phyloP scores from a whole-genome alignment of 768 basidiomycete genomes.

The Udeniomyces megalosporus region DNA sequence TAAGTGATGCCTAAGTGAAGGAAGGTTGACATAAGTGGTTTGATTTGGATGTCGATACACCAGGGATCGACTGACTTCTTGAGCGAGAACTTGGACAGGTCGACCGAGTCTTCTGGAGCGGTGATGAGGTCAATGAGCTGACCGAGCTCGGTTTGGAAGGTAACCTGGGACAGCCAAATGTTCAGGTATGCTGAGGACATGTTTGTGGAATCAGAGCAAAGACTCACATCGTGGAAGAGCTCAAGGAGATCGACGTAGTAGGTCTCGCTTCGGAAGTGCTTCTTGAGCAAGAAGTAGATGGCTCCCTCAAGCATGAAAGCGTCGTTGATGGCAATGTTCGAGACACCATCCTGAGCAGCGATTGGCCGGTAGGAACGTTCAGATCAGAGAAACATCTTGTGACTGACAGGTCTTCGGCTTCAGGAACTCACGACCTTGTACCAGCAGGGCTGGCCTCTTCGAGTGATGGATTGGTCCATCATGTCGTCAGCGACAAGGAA shows the following conservation, averaged over 20 bases:
- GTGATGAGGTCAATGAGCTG: slow-evolving; percentile 93
- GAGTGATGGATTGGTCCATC: slow-evolving; percentile 88
- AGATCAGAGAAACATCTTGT: neutral
- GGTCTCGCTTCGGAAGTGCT: slow-evolving; percentile 58
- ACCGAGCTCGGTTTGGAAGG: slow-evolving; percentile 88
- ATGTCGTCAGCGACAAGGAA: slow-evolving; percentile 96
- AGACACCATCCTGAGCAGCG: slow-evolving; percentile 37
- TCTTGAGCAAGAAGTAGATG: slow-evolving; percentile 79
- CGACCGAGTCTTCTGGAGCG: slow-evolving; percentile 76
- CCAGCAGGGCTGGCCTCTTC: slow-evolving; percentile 91
- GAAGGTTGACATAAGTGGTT: no score
- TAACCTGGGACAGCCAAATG: slow-evolving; percentile 29
- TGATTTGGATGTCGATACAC: no score
- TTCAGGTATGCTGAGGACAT: neutral
- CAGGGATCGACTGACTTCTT: slow-evolving; percentile 42
- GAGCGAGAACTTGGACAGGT: slow-evolving; percentile 73
- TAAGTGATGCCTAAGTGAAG: slow-evolving; percentile 49
- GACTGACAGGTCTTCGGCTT: neutral
- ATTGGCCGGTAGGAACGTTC: no score
- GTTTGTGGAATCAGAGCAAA: neutral
- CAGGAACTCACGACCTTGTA: slow-evolving; percentile 41
- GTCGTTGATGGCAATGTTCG: slow-evolving; percentile 86
- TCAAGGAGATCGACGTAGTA: slow-evolving; percentile 85
- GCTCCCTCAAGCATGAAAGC: slow-evolving; percentile 88
- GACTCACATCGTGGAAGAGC: slow-evolving; percentile 64